A percentile compares a stretch with the other conserved stretches of the same genome.
These are phyloP conservation scores for Aureobasidium sp. DNA, from an alignment of 2,329 filamentous ascomycete genomes.

Conservation along the genomic window DNA sequence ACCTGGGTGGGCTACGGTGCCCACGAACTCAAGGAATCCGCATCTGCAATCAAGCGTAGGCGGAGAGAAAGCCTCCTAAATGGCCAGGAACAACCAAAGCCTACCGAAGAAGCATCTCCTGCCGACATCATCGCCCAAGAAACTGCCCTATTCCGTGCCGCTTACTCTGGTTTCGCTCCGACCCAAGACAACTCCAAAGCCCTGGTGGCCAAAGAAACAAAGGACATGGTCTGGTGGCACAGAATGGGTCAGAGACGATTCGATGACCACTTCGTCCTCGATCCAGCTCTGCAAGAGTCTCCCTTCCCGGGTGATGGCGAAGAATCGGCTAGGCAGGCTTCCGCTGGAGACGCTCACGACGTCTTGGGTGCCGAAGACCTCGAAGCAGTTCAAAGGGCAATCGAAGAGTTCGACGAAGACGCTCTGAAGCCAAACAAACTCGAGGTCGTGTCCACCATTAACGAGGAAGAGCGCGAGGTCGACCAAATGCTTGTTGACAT, in stretches of 20 bases:
- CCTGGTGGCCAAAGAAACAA: conserved; percentile 57
- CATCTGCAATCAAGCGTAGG: conserved; percentile 56
- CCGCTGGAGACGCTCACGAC: neutral
- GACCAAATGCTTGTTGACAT: conserved; percentile 56
- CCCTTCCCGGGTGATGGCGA: conserved; percentile 20
- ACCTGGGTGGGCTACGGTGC: conserved; percentile 53
- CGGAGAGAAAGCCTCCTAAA: conserved; percentile 66
- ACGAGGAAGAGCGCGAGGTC: conserved; percentile 27
- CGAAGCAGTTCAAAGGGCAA: conserved; percentile 20
- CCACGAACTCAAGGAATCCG: conserved; percentile 38
- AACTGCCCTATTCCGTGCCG: conserved; percentile 65
- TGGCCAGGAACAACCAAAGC: conserved; percentile 45
- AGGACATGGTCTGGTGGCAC: conserved; percentile 69
- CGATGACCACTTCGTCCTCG: conserved; percentile 52
- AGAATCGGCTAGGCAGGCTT: conserved; percentile 13
- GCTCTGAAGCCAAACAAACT: conserved; percentile 16
- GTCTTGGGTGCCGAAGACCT: conserved; percentile 16
- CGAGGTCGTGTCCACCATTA: conserved; percentile 15
- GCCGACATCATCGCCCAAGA: conserved; percentile 43
- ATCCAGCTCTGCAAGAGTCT: conserved; percentile 30
- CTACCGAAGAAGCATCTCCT: conserved; percentile 17
- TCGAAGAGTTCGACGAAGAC: conserved; percentile 19
- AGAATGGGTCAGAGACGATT: conserved; percentile 54
- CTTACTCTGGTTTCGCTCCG: conserved; percentile 73
- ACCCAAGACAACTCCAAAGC: conserved; percentile 64